Evolutionary conservation across 139 green algal genomes (phyloP).

Genomic region (Pleodorina starrii): DNA sequence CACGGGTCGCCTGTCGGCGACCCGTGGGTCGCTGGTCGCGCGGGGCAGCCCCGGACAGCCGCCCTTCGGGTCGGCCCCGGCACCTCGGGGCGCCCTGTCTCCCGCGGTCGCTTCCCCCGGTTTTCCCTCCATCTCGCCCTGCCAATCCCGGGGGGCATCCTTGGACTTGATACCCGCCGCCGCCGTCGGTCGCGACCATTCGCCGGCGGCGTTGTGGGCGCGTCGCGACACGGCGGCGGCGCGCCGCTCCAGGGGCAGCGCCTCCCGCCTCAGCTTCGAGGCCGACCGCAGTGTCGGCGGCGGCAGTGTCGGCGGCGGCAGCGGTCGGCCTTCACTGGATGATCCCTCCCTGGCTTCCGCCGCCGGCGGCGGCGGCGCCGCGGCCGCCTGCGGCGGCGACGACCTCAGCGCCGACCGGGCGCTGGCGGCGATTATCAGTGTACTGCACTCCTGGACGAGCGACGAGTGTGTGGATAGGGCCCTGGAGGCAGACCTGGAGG

Average conservation of each 20-base stretch:
- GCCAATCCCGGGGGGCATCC: neutral
- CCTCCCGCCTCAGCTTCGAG: neutral
- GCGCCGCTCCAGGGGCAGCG: neutral
- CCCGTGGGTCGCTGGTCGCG: neutral
- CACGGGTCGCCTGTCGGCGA: neutral
- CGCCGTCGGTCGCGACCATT: neutral
- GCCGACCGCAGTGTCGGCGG: neutral
- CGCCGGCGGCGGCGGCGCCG: neutral
- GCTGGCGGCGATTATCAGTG: neutral
- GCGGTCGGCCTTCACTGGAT: neutral
- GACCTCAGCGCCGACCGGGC: neutral
- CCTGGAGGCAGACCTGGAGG: neutral
- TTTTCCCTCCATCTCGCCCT: neutral
- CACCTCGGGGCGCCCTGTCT: neutral
- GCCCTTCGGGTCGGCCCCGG: neutral
- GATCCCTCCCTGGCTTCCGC: no score
- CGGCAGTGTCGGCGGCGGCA: neutral
- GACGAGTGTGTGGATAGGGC: neutral
- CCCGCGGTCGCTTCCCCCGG: neutral
- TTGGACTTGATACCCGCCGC: neutral
- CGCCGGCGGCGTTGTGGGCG: neutral
- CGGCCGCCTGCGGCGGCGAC: neutral
- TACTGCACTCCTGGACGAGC: slow-evolving; percentile 5
- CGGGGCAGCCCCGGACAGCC: neutral
- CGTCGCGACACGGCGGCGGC: neutral